phyloP scores from a whole-genome alignment of 306 rosid genomes.

The Pyrus bretschneideri region DNA sequence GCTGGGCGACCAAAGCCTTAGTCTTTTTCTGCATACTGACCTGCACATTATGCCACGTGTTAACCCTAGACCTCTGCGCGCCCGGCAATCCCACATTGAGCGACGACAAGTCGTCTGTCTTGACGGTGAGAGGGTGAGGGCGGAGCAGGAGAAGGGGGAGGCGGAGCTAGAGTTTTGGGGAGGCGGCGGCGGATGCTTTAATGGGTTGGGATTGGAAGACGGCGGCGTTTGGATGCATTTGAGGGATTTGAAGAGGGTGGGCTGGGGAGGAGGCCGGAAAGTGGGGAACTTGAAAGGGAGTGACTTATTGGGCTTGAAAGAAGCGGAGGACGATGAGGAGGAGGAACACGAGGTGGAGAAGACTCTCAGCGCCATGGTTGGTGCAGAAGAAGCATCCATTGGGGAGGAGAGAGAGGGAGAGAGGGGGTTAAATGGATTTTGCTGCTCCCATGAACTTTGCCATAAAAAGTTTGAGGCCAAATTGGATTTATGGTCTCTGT shows the following conservation, averaged over 20 bases:
- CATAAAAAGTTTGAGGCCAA: background rate
- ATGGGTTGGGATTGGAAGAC: slow-evolving; percentile 4
- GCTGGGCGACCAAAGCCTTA: slow-evolving; percentile 54
- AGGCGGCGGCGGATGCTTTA: background rate
- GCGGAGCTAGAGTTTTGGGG: slow-evolving; percentile 7
- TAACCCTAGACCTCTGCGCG: slow-evolving; percentile 58
- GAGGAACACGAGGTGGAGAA: slow-evolving; percentile 18
- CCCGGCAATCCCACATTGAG: slow-evolving; percentile 58
- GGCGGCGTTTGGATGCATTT: slow-evolving; percentile 30
- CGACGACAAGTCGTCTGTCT: slow-evolving; percentile 59
- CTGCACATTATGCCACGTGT: slow-evolving; percentile 93
- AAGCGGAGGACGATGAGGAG: slow-evolving; percentile 27
- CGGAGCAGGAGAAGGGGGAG: slow-evolving; percentile 42
- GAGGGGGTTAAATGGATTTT: background rate
- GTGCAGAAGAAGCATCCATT: slow-evolving; percentile 33
- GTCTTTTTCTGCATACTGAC: slow-evolving; percentile 80
- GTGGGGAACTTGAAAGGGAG: slow-evolving; percentile 18
- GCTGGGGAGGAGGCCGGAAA: slow-evolving; percentile 3
- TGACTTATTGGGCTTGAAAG: slow-evolving; percentile 11
- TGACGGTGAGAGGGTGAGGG: slow-evolving; percentile 36
- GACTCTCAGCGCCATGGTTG: slow-evolving; percentile 37
- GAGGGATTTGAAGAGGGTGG: slow-evolving; percentile 28
- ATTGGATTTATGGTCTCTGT: no score
- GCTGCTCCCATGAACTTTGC: background rate
- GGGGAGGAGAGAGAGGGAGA: background rate